Conservation (phyloP, 2,329 filamentous ascomycete species). For the Neonectria neomacrospora region DNA sequence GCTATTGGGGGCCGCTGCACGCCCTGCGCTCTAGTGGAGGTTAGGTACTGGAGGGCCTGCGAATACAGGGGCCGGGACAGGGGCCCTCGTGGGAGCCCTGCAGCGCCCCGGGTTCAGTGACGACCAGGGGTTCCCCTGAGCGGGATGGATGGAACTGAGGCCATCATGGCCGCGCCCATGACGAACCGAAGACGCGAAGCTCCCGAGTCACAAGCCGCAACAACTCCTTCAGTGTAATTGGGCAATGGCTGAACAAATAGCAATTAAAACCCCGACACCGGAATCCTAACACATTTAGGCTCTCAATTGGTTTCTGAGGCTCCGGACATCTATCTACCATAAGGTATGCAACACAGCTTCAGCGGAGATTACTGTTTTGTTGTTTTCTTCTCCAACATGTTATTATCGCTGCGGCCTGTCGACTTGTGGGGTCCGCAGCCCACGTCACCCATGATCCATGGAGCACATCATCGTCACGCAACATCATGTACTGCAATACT, state of each 20-base stretch:
- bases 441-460: slow-evolving; percentile 18
- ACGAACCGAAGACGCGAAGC: not conserved
- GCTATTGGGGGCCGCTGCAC: slow-evolving; percentile 4
- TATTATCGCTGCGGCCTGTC: slow-evolving; percentile 1
- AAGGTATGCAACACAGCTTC: not conserved
- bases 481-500: not conserved
- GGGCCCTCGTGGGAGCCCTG: slow-evolving; percentile 24
- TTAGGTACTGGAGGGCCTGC: not conserved
- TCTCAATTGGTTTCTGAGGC: not conserved
- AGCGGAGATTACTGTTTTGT: not conserved
- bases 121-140: slow-evolving; percentile 4
- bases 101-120: not conserved
- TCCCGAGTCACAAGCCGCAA: not conserved
- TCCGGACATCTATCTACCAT: not conserved
- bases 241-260: not conserved
- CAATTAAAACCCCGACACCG: not conserved
- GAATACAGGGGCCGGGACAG: slow-evolving; percentile 8
- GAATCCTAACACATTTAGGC: not conserved
- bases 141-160: not conserved
- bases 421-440: slow-evolving; percentile 13
- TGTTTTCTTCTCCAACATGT: not conserved
- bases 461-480: slow-evolving; percentile 7
- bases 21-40: slow-evolving; percentile 2
- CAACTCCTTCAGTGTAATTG: not conserved
- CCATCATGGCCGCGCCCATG: not conserved